phyloP scores from a whole-genome alignment of 805 yeast genomes.

The Komagataella populi region DNA sequence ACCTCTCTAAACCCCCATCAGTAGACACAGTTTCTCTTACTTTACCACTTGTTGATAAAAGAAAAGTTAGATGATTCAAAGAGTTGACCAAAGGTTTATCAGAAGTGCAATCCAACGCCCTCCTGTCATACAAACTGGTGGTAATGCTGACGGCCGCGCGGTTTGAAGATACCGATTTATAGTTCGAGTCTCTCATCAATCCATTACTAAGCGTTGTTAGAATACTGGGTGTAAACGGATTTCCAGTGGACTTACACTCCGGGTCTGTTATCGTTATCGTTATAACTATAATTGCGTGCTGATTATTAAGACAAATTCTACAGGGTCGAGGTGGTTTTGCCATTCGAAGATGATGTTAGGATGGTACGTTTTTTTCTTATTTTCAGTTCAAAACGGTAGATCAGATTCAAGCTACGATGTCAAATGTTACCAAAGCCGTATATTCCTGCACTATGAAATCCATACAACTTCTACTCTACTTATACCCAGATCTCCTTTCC shows the following conservation, averaged over 20 bases:
- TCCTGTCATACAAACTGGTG: slow-evolving; percentile 75
- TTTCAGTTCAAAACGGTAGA: too few species aligned
- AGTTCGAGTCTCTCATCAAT: slow-evolving; percentile 83
- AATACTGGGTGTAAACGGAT: neutral
- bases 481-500: slow-evolving; percentile 57
- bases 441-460: neutral
- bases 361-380: neutral
- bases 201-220: neutral
- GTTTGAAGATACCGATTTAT: slow-evolving; percentile 63
- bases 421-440: neutral
- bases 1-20: slow-evolving; percentile 88
- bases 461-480: neutral
- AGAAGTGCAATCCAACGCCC: slow-evolving; percentile 85
- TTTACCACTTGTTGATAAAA: slow-evolving; percentile 74
- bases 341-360: neutral
- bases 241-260: neutral
- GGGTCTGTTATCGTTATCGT: neutral
- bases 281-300: neutral
- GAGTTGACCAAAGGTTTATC: slow-evolving; percentile 88
- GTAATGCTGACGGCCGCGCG: slow-evolving; percentile 89
- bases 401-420: neutral
- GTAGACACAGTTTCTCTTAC: slow-evolving; percentile 80
- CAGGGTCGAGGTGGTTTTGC: neutral
- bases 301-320: neutral
- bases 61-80: slow-evolving; percentile 75